Evolutionary conservation across 352 stramenopile genomes (phyloP).

Genomic region (Peronospora belbahrii): DNA sequence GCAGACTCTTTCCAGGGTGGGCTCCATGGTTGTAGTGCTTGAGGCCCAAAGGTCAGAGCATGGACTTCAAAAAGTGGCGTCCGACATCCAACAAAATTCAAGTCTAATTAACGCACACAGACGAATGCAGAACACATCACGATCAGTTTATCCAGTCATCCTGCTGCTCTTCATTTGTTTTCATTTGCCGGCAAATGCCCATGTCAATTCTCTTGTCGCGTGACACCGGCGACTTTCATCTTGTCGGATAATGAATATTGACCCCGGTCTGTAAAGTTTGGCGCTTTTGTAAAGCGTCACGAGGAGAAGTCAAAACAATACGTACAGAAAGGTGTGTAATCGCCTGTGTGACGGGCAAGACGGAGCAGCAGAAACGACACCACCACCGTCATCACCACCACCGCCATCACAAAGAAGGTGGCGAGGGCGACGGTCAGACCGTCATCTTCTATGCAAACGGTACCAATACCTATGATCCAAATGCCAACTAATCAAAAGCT

Average conservation of each 20-base stretch:
- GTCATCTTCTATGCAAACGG: slow-evolving; percentile 16
- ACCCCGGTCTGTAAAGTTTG: too few relatives aligned
- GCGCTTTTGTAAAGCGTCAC: slow-evolving; percentile 36
- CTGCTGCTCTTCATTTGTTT: too few relatives aligned
- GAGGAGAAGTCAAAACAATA: slow-evolving; percentile 40
- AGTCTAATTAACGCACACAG: slow-evolving; percentile 3
- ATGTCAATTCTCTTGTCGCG: too few relatives aligned
- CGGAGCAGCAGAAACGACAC: slow-evolving; percentile 8
- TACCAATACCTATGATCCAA: slow-evolving; percentile 19
- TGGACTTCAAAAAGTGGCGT: neutral
- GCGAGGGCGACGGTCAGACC: slow-evolving; percentile 3
- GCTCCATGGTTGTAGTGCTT: slow-evolving; percentile 86
- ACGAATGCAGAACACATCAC: too few relatives aligned
- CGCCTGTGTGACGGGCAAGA: slow-evolving; percentile 9
- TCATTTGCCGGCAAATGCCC: too few relatives aligned
- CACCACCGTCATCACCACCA: slow-evolving; percentile 4
- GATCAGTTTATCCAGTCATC: too few relatives aligned
- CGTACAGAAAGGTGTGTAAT: slow-evolving; percentile 42
- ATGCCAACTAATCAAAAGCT: too few relatives aligned
- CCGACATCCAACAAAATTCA: neutral
- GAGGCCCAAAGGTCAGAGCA: neutral
- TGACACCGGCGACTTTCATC: too few relatives aligned
- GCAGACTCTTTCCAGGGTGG: slow-evolving; percentile 94
- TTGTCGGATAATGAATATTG: too few relatives aligned
- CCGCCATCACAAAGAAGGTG: neutral